Evolutionary conservation across 441 rosid species (phyloP), one percentile per base, ranked within the genome.

Genomic region (Eutrema salsugineum): DNA sequence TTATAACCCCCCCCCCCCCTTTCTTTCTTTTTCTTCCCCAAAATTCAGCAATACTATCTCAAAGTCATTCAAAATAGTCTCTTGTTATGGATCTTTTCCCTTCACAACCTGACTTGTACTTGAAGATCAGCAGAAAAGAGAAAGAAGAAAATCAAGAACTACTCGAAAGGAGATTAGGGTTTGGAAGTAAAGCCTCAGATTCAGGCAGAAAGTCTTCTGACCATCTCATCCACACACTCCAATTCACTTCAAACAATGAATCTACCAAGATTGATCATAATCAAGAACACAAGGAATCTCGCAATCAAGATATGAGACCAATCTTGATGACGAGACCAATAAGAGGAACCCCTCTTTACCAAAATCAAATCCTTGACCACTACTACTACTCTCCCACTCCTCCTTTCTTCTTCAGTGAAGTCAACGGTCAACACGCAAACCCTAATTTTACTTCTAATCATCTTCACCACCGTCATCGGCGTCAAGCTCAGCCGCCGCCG

Each of bases 31-130:
- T n/a, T 20, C 57, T 58, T 35, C 35, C 56, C 33, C 6, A 17
- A 58, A 63, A 24, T 40, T 64, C 72, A 71, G 56, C 76, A 58
- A 74, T 62, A 50, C 38, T 69, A 59, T 50, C 72, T 61, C 47
- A 36, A 24, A 40, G 20, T 67, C 58, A 33, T 53, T 51, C 72
- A 33, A 15, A 59, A 42, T 32, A 15, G 3, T 39, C 63, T 47
- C 15, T 73, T 53, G 74, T 32, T 58, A 94, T 94, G 99, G 97
- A 92, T 85, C 80, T 95, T 12, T 95, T 95, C 79, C 99, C 98
- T 50, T 91, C 96, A 49, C 95, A 91, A 36, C 99, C 97, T 44
- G 98, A 91, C 83, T 86, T 95, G 66, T 95, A 90, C 49, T 85
- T 95, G 15, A 95, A 91, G 73, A 93, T 87, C 76, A 89, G 86